Conservation (phyloP, 1,284 basidiomycete genomes). For the Papiliotrema flavescens region DNA sequence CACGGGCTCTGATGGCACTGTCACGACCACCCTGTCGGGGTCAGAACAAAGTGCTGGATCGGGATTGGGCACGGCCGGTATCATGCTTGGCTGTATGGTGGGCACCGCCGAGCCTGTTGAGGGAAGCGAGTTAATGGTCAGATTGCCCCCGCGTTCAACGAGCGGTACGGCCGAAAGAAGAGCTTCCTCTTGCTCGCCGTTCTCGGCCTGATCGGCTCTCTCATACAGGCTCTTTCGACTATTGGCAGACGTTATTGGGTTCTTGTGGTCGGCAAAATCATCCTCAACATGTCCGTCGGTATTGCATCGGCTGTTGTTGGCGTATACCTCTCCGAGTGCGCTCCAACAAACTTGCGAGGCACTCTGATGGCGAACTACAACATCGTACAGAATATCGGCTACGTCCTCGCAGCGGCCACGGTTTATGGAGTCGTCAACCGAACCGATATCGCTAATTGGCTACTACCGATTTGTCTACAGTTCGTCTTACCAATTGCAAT, state of each 20-base stretch:
- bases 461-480: conserved; percentile 21
- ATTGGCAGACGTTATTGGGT: conserved; percentile 11
- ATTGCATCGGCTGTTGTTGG: conserved; percentile 19
- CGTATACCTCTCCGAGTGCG: conserved; percentile 21
- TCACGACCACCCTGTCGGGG: neutral
- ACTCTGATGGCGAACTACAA: conserved; percentile 19
- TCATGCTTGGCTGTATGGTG: conserved; percentile 20
- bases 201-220: conserved; percentile 12
- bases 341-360: conserved; percentile 17
- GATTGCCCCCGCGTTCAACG: conserved; percentile 12
- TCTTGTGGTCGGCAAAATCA: conserved; percentile 20
- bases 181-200: conserved; percentile 11
- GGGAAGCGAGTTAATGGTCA: no score
- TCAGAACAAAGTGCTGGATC: conserved; percentile 9
- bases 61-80: conserved; percentile 15
- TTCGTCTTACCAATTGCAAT: conserved; percentile 11
- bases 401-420: conserved; percentile 7
- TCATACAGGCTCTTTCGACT: conserved; percentile 13
- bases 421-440: conserved; percentile 13
- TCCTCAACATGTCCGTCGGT: conserved; percentile 20
- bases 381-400: conserved; percentile 12
- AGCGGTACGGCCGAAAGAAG: conserved; percentile 13
- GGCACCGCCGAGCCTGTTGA: no score
- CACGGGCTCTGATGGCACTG: neutral
- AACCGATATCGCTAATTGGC: conserved; percentile 5